Evolutionary conservation across 1,139 yeast genomes (phyloP).

Genomic region (Saccharomycopsis phalli): DNA sequence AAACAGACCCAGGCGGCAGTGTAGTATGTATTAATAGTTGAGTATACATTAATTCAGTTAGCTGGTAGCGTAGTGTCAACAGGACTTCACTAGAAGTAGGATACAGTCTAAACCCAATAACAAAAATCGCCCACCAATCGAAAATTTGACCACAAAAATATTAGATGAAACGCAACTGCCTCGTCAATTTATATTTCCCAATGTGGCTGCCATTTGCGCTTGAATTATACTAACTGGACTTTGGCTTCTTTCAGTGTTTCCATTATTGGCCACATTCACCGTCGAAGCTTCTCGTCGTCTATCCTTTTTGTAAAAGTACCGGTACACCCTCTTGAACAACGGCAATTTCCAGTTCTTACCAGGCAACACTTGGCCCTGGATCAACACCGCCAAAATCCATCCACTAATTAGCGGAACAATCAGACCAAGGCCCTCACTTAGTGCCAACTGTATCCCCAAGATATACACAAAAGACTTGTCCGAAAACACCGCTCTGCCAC

Average conservation of each 20-base stretch:
- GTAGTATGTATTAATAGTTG: no score
- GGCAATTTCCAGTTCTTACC: slow-evolving; percentile 19
- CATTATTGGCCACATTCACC: not conserved
- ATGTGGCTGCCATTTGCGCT: not conserved
- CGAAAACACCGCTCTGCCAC: slow-evolving; percentile 2
- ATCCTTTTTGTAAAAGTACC: slow-evolving; percentile 5
- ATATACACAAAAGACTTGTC: slow-evolving; percentile 17
- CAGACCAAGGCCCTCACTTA: slow-evolving; percentile 15
- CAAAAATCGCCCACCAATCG: no score
- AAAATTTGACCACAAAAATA: no score
- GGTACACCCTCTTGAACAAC: slow-evolving; percentile 8
- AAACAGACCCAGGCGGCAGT: no score
- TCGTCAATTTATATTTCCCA: not conserved
- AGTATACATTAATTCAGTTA: no score
- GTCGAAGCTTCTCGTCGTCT: not conserved
- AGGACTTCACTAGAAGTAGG: no score
- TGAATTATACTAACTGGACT: slow-evolving; percentile 1
- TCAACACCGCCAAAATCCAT: slow-evolving; percentile 11
- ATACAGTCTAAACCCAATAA: no score
- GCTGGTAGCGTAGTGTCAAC: no score
- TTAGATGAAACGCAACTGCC: no score
- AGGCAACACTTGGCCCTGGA: slow-evolving; percentile 12
- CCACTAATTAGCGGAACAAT: slow-evolving; percentile 16
- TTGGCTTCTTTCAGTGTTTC: not conserved
- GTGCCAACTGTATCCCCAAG: slow-evolving; percentile 11